Evolutionary conservation across 208 protist species (phyloP).

Genomic region (Trypanosoma vivax): DNA sequence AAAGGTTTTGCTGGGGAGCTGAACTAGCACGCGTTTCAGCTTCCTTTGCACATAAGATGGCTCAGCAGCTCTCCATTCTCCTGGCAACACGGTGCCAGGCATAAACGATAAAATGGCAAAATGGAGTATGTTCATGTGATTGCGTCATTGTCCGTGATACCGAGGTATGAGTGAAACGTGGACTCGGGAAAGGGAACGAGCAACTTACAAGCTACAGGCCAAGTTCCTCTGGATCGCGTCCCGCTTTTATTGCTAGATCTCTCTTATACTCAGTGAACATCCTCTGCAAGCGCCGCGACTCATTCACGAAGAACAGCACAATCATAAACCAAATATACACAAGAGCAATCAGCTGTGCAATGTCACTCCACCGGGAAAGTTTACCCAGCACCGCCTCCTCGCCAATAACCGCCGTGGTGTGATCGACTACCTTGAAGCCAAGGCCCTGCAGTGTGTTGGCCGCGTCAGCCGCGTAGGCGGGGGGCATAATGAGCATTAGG

Average conservation of each 20-base stretch:
- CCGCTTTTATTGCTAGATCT: conserved; percentile 70
- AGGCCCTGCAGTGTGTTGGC: conserved; percentile 69
- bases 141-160: too few relatives aligned
- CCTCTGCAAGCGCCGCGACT: conserved; percentile 39
- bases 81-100: too few relatives aligned
- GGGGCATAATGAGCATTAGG: conserved; percentile 72
- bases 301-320: conserved; percentile 53
- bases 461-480: conserved; percentile 45
- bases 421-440: conserved; percentile 64
- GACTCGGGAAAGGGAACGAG: too few relatives aligned
- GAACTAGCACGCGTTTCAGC: too few relatives aligned
- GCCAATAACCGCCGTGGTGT: conserved; percentile 42
- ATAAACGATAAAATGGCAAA: too few relatives aligned
- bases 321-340: conserved; percentile 76
- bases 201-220: too few relatives aligned
- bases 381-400: conserved; percentile 38
- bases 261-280: conserved; percentile 76
- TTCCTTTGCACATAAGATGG: too few relatives aligned
- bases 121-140: too few relatives aligned
- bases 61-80: too few relatives aligned
- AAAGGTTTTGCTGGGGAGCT: too few relatives aligned
- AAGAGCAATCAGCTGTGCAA: conserved; percentile 53
- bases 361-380: conserved; percentile 58
- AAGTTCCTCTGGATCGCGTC: conserved; percentile 68
- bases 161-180: too few relatives aligned